Conservation (phyloP, 176 grass and related monocot species). For the Cenchrus fungigraminus region DNA sequence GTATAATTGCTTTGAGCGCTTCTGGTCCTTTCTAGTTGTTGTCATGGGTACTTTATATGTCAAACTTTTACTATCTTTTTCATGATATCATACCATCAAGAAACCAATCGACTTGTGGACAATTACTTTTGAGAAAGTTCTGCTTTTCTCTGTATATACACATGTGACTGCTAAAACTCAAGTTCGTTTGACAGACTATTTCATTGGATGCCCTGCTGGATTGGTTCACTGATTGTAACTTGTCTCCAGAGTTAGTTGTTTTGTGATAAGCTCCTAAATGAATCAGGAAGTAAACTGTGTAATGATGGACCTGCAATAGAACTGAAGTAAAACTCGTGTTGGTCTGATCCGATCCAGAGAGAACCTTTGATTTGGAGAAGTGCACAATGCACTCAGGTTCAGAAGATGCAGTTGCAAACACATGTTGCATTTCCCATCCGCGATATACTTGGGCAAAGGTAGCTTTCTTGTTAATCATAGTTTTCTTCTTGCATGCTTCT, state of each 20-base stretch:
- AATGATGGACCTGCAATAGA: constrained; percentile 23
- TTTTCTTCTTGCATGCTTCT: constrained; percentile 20
- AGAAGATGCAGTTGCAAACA: neutral
- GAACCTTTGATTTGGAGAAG: neutral
- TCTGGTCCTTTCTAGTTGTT: neutral
- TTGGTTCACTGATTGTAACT: neutral
- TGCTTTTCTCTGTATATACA: constrained; percentile 6
- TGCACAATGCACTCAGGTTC: neutral
- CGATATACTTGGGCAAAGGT: constrained; percentile 13
- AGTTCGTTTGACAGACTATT: constrained; percentile 10
- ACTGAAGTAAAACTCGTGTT: neutral
- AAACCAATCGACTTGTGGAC: constrained; percentile 18
- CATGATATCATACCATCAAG: neutral
- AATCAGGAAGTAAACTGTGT: neutral
- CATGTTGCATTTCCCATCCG: neutral
- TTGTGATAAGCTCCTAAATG: constrained; percentile 11
- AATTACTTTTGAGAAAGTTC: neutral
- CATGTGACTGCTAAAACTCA: constrained; percentile 7
- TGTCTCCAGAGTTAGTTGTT: neutral
- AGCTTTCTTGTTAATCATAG: neutral
- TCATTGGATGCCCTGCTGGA: neutral
- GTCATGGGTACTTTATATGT: neutral
- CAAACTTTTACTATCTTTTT: neutral
- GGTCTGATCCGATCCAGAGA: constrained; percentile 13
- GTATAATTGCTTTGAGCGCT: neutral